Base-by-base conservation (phyloP, 2,329 filamentous ascomycete genomes). In the Curvularia verruculosa region DNA sequence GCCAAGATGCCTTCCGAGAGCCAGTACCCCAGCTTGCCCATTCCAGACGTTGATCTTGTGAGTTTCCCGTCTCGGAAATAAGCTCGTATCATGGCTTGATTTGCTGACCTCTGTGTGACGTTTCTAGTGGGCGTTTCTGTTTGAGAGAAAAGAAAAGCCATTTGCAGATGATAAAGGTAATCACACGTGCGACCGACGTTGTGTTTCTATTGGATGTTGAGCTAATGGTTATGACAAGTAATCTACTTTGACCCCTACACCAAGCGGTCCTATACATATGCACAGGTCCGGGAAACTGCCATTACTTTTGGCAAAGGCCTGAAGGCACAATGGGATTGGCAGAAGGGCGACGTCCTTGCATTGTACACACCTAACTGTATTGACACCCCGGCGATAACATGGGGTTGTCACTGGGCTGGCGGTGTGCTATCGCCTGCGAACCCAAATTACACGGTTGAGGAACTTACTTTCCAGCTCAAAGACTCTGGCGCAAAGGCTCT, bases 361-460 rank as follows among this genome's bases (percentile, higher is more conserved):
- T 82, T 96, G 52, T 96, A 89, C 80, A 88, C 91, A 3, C 90
- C 92, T 26, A 97, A 98, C 39, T 60, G 57, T 74, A 89, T 97
- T 71, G 93, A 97, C 75, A 91, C 89, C 0, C 88, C 91, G 0
- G 81, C 88, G 3, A 77, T 92, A 45, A 91, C 86, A 75, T 91
- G 91, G 81, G 93, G 92, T 26, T 83, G 86, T 9, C 86, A 89
- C 63, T 97, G 91, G 90, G 89, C 91, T 0, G 93, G 92, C 44
- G 92, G 90, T 28, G 81, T 91, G 49, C 79, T 91, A 10, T 92
- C 89, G n/a, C 92, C 93, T 0, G 92, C 91, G 2, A 97, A 97
- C 71, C 92, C 93, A 19, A 87, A 87, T 3, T 96, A 96, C 77
- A 96, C 90, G 0, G 85, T 85, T 12, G 86, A 91, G 9, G 94